phyloP scores from a whole-genome alignment of 257 asterid species.

The Jacaranda copaia region DNA sequence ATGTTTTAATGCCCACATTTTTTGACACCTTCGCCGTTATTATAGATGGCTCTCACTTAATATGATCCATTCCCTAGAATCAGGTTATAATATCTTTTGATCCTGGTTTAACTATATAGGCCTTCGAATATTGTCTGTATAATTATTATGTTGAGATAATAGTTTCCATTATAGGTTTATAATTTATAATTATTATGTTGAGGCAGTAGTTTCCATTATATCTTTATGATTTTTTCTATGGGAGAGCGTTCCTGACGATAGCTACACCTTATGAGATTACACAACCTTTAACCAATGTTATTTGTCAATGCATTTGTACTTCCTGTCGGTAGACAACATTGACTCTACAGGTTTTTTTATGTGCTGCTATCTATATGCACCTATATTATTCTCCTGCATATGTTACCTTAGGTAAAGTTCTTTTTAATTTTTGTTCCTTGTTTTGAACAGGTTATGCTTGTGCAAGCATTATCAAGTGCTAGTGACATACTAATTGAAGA shows the following conservation, averaged over 20 bases:
- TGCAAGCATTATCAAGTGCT: constrained; percentile 68
- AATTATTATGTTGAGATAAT: not conserved
- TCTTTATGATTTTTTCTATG: not conserved
- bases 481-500: constrained; percentile 72
- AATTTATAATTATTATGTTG: not conserved
- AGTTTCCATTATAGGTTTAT: not conserved
- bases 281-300: constrained; percentile 12
- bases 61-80: constrained; percentile 17
- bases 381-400: constrained; percentile 13
- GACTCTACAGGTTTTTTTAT: not conserved
- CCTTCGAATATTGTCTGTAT: not conserved
- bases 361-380: not conserved
- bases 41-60: not conserved
- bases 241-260: constrained; percentile 13
- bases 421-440: constrained; percentile 19
- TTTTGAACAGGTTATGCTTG: constrained; percentile 61
- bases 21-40: not conserved
- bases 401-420: constrained; percentile 9
- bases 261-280: constrained; percentile 2
- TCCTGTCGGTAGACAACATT: not conserved
- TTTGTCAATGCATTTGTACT: constrained; percentile 4
- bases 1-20: not conserved
- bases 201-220: not conserved
- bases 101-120: constrained; percentile 6
- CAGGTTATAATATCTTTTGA: constrained; percentile 9